Percentiles rank a stretch among this genome's conserved stretches.
phyloP scores from a whole-genome alignment of 1,139 yeast species.

The Kodamaea sp. region DNA sequence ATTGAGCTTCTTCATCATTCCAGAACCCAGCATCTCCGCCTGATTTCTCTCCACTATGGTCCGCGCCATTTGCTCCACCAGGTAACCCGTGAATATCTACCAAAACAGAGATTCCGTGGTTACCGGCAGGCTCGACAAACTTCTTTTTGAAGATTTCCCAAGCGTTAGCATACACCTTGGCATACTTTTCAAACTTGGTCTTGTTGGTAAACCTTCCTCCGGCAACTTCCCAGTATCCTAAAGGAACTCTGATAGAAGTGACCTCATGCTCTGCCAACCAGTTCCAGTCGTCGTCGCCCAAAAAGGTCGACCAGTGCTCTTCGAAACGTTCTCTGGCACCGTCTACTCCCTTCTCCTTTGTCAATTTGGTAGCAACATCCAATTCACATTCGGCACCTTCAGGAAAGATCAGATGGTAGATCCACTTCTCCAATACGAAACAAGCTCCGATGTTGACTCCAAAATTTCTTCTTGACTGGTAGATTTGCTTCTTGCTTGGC shows the following conservation, averaged over 20 bases:
- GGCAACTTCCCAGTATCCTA: slow-evolving; percentile 86
- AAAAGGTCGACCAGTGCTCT: slow-evolving; percentile 67
- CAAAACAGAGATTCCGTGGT: slow-evolving; percentile 65
- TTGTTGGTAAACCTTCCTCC: slow-evolving; percentile 59
- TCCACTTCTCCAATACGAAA: slow-evolving; percentile 79
- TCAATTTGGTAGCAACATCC: slow-evolving; percentile 61
- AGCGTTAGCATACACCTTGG: slow-evolving; percentile 62
- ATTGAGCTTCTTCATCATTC: slow-evolving; percentile 46
- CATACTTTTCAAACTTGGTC: slow-evolving; percentile 60
- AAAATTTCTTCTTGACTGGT: slow-evolving; percentile 65
- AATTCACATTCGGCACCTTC: slow-evolving; percentile 63
- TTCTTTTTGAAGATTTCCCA: slow-evolving; percentile 61
- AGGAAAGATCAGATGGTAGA: slow-evolving; percentile 59
- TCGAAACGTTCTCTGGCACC: slow-evolving; percentile 60
- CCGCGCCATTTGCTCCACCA: slow-evolving; percentile 84
- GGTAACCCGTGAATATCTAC: slow-evolving; percentile 90
- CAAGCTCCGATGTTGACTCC: slow-evolving; percentile 90
- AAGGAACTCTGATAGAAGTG: slow-evolving; percentile 78
- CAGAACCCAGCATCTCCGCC: slow-evolving; percentile 64
- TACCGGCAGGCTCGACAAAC: slow-evolving; percentile 56
- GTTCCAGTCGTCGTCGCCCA: slow-evolving; percentile 73
- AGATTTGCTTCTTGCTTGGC: slow-evolving; percentile 55
- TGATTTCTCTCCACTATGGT: slow-evolving; percentile 75
- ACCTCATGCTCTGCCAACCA: slow-evolving; percentile 70
- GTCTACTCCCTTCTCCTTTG: slow-evolving; percentile 51